Evolutionary conservation across 495 filamentous ascomycete genomes (phyloP).

Genomic region (Podospora didyma): DNA sequence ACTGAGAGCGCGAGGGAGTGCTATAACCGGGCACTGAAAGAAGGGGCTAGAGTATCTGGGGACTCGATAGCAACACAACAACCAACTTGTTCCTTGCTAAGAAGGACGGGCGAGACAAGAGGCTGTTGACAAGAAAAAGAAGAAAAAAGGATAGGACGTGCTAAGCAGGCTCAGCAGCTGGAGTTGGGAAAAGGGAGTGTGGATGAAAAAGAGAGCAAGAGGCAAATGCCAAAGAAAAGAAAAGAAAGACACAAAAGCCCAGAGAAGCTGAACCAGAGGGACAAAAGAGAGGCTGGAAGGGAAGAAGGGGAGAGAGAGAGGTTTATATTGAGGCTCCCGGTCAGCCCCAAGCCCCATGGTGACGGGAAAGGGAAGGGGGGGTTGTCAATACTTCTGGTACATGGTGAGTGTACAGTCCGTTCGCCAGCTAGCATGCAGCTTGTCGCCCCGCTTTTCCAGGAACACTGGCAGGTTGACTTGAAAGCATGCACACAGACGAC

Average conservation of each 20-base stretch:
- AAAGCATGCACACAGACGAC: not conserved
- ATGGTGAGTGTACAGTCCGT: not conserved
- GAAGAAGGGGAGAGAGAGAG: slow-evolving; percentile 4
- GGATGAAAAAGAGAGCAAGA: slow-evolving; percentile 11
- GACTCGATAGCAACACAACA: slow-evolving; percentile 3
- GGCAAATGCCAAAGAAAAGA: slow-evolving; percentile 21
- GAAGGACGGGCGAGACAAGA: not conserved
- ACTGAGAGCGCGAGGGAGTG: slow-evolving; percentile 13
- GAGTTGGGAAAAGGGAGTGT: slow-evolving; percentile 14
- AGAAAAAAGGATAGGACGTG: slow-evolving; percentile 32
- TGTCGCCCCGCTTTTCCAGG: too few relatives aligned
- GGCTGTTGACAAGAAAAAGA: not conserved
- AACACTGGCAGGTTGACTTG: too few relatives aligned
- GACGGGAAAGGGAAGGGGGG: not conserved
- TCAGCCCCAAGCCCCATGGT: not conserved
- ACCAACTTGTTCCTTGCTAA: not conserved
- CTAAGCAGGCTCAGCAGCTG: slow-evolving; percentile 33
- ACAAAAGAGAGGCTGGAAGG: slow-evolving; percentile 11
- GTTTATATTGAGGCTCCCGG: not conserved
- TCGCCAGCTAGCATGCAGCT: not conserved
- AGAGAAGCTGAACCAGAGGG: slow-evolving; percentile 17
- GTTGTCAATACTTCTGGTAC: not conserved
- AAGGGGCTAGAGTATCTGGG: slow-evolving; percentile 6
- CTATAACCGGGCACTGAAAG: slow-evolving; percentile 9
- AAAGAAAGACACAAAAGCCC: slow-evolving; percentile 25